Base-by-base conservation (phyloP, 2,329 filamentous ascomycete genomes). In the Plenodomus lindquistii region DNA sequence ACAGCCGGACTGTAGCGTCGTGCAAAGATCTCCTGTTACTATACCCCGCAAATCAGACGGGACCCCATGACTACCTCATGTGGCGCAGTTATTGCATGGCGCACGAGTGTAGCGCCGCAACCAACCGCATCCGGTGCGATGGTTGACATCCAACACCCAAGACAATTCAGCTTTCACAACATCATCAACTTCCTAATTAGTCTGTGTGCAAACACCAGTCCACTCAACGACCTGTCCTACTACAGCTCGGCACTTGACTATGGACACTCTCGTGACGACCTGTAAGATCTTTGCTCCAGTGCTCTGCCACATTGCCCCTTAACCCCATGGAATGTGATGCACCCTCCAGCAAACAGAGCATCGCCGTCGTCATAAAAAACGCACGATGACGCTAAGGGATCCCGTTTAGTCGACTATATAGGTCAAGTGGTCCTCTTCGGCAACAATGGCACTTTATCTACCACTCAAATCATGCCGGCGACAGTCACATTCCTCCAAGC, bases 321-420 rank as follows among this genome's bases (percentile, higher is more conserved):
- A 11, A 31, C 27, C 10, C 27, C 11, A 13, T 31, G 27, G 27
- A 31, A 31, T 31, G 27, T 15, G 27, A 31, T 11, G 15, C 11
- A 31, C 11, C 27, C 27, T 31, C 27, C 27, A 31, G 27, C 27
- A 15, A 31, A 31, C 27, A 31, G 27, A 31, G 4, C 27, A 7
- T 31, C 6, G 27, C 27, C 27, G 11, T 31, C 27, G 27, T 31
- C 27, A 15, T 31, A 31, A 31, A 31, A 31, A 31, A 31, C 27
- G 27, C 6, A 31, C 9, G 27, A 15, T 7, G 15, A 13, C 27
- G 27, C 27, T 31, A 31, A 31, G 27, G 27, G 38, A 42, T 42
- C 37, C 44, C 57, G 40, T 47, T 35, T 52, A 65, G 63, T 62
- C 40, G 48, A 66, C 55, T 67, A 69, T 67, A 67, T 69, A 69